Percentiles rank a stretch among this genome's conserved stretches.
Evolutionary conservation across 2,329 filamentous ascomycete genomes (phyloP).

Genomic region (Fusarium nematophilum): DNA sequence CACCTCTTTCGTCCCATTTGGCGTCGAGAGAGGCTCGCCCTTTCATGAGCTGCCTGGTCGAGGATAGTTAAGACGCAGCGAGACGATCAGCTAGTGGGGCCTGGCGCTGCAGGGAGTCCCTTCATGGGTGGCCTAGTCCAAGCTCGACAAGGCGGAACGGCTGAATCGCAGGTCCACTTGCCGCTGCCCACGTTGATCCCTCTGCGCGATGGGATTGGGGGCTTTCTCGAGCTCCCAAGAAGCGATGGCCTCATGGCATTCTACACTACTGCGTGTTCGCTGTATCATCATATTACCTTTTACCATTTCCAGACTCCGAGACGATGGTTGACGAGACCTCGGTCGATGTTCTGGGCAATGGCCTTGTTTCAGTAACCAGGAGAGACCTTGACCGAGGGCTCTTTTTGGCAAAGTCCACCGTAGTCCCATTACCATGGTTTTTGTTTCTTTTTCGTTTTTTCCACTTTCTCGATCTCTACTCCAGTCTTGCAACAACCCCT

Average conservation of each 20-base stretch:
- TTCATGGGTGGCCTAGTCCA: not conserved
- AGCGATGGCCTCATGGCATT: constrained; percentile 6
- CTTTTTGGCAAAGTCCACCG: constrained; percentile 14
- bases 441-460: not conserved
- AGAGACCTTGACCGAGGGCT: constrained; percentile 28
- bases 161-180: constrained; percentile 27
- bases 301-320: constrained; percentile 1
- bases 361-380: constrained; percentile 15
- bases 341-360: constrained; percentile 36
- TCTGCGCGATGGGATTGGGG: constrained; percentile 37
- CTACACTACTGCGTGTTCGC: not conserved
- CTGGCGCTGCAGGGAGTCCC: not conserved
- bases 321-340: constrained; percentile 13
- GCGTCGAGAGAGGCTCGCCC: not conserved
- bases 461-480: too few relatives aligned
- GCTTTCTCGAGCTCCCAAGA: not conserved
- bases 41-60: not conserved
- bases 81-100: constrained; percentile 12
- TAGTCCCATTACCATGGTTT: not conserved
- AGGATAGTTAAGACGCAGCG: not conserved
- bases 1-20: constrained; percentile 15
- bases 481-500: too few relatives aligned
- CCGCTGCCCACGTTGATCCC: constrained; percentile 33
- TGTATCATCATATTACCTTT: not conserved
- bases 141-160: constrained; percentile 8